These are phyloP conservation scores for Lepidium sativum DNA, from an alignment of 345 rosid genomes.

Conservation along the genomic window DNA sequence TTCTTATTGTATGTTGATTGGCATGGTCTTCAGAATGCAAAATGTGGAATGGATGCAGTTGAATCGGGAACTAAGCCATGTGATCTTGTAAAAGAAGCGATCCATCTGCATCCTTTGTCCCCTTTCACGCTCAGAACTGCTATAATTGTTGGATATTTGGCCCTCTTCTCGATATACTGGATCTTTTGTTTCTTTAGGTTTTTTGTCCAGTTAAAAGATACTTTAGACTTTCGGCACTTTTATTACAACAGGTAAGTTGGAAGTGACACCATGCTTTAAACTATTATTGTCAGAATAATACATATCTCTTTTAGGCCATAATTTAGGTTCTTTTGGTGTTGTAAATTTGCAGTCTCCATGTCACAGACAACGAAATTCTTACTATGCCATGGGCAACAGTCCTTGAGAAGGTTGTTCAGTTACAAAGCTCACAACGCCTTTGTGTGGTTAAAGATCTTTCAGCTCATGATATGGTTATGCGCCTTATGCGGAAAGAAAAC, in stretches of 20 bases:
- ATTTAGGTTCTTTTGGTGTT: not conserved
- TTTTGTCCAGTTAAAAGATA: conserved; percentile 80
- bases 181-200: conserved; percentile 88
- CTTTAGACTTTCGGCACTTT: conserved; percentile 73
- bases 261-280: not conserved
- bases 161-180: conserved; percentile 76
- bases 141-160: conserved; percentile 80
- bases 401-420: conserved; percentile 79
- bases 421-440: conserved; percentile 71
- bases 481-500: conserved; percentile 97
- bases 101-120: conserved; percentile 73
- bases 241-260: conserved; percentile 61
- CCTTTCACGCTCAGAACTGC: conserved; percentile 83
- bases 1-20: conserved; percentile 90
- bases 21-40: conserved; percentile 97
- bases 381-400: conserved; percentile 93
- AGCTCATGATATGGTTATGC: conserved; percentile 91
- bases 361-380: conserved; percentile 83
- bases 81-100: conserved; percentile 93
- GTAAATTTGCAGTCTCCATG: conserved; percentile 68
- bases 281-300: not conserved
- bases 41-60: conserved; percentile 98
- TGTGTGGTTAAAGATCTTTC: conserved; percentile 97
- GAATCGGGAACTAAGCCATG: conserved; percentile 96
- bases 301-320: not conserved